Evolutionary conservation across 331 rosid species (phyloP).

Genomic region (Rosa hybrid): DNA sequence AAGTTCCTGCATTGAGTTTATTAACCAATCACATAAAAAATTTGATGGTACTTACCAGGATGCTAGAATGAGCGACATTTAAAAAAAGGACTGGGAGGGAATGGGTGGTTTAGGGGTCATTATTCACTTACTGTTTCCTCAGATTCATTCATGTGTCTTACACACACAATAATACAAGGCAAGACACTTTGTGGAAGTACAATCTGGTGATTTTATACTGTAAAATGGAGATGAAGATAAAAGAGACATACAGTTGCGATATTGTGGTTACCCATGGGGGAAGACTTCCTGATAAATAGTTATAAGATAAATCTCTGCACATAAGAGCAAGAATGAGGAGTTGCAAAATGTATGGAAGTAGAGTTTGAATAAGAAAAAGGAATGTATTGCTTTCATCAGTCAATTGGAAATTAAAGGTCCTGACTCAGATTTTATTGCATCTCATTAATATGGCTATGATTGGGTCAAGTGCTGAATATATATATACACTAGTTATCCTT

Average conservation of each 20-base stretch:
- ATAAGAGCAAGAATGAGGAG: not conserved
- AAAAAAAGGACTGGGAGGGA: not conserved
- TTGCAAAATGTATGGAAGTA: no score
- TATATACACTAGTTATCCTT: no score
- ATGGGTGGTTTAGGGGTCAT: not conserved
- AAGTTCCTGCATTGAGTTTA: constrained; percentile 28
- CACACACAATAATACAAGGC: not conserved
- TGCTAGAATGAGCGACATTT: not conserved
- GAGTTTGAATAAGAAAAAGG: no score
- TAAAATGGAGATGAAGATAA: constrained; percentile 2
- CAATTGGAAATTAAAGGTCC: no score
- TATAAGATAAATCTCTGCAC: constrained; percentile 82
- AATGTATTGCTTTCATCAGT: no score
- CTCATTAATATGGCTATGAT: no score
- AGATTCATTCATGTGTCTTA: not conserved
- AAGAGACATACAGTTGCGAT: constrained; percentile 12
- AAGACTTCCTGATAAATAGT: constrained; percentile 51
- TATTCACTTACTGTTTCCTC: not conserved
- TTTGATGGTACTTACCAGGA: not conserved
- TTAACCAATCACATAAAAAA: not conserved
- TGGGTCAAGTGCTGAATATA: no score
- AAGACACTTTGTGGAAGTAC: not conserved
- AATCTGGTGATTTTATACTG: not conserved
- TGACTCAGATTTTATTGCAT: no score
- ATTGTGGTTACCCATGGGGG: constrained; percentile 14